Percentiles rank a stretch among this genome's conserved stretches.
Conservation (phyloP, 805 yeast genomes). For the Candida xiaguanensis region DNA sequence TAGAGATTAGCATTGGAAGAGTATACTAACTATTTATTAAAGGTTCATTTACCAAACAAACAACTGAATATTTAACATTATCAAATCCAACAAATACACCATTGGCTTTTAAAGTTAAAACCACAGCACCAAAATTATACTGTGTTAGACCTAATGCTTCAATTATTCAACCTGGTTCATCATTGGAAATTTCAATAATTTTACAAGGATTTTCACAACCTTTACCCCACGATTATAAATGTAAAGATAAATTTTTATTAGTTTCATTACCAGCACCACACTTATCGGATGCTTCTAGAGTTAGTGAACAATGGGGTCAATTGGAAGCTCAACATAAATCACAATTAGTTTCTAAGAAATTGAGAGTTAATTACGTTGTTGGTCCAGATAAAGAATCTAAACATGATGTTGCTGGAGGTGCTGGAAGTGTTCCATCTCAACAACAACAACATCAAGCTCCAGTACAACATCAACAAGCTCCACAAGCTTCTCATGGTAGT, state of each 20-base stretch:
- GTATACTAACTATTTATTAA: too few species aligned
- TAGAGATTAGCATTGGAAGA: too few species aligned
- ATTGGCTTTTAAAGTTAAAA: conserved; percentile 91
- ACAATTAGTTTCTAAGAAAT: conserved; percentile 59
- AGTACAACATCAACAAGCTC: conserved; percentile 5
- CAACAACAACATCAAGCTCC: not conserved
- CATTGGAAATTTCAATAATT: conserved; percentile 73
- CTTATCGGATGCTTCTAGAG: conserved; percentile 49
- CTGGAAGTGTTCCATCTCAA: conserved; percentile 15
- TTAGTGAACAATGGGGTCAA: conserved; percentile 72
- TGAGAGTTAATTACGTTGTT: conserved; percentile 54
- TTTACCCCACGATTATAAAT: conserved; percentile 67
- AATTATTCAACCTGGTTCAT: conserved; percentile 67
- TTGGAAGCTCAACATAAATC: conserved; percentile 58
- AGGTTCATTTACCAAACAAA: conserved; percentile 76
- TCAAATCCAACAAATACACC: conserved; percentile 54
- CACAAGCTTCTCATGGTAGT: conserved; percentile 3
- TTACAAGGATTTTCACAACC: conserved; percentile 80
- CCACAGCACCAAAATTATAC: conserved; percentile 94
- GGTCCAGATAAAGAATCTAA: conserved; percentile 19
- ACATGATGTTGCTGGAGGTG: conserved; percentile 9
- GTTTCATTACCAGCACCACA: conserved; percentile 78
- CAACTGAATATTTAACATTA: conserved; percentile 58
- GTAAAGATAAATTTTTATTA: conserved; percentile 89
- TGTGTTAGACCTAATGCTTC: conserved; percentile 97